These are phyloP conservation scores for Gynostemma pentaphyllum DNA, from an alignment of 306 rosid species.

Conservation along the genomic window DNA sequence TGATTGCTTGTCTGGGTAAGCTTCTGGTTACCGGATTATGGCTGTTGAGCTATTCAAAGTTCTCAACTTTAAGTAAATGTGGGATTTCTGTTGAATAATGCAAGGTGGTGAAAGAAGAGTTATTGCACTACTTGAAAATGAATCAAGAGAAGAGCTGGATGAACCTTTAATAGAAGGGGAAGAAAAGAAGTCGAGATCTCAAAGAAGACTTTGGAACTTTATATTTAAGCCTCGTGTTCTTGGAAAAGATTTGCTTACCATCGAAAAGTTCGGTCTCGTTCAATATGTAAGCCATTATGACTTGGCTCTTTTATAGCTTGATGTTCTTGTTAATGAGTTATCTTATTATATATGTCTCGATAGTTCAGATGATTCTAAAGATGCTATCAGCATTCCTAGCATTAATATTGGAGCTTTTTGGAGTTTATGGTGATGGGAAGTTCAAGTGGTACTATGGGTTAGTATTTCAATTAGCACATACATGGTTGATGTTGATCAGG, in stretches of 20 bases:
- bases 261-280: conserved; percentile 77
- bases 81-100: conserved; percentile 2
- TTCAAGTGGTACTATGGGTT: conserved; percentile 87
- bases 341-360: neutral
- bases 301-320: neutral
- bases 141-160: conserved; percentile 31
- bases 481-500: neutral
- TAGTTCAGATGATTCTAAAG: conserved; percentile 78
- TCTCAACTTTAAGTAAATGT: neutral
- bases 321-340: neutral
- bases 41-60: too few species aligned
- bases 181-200: conserved; percentile 20
- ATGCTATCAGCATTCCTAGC: conserved; percentile 70
- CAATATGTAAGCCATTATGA: conserved; percentile 58
- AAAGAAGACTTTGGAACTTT: conserved; percentile 42
- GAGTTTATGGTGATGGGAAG: conserved; percentile 79
- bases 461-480: conserved; percentile 13
- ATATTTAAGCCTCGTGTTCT: conserved; percentile 33
- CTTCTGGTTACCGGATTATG: neutral
- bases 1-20: conserved; percentile 82
- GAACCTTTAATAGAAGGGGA: conserved; percentile 35
- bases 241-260: conserved; percentile 57
- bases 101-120: conserved; percentile 69
- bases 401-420: conserved; percentile 49
- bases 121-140: conserved; percentile 61